phyloP scores from a whole-genome alignment of 1,139 yeast genomes.

The Candida sanyaensis region DNA sequence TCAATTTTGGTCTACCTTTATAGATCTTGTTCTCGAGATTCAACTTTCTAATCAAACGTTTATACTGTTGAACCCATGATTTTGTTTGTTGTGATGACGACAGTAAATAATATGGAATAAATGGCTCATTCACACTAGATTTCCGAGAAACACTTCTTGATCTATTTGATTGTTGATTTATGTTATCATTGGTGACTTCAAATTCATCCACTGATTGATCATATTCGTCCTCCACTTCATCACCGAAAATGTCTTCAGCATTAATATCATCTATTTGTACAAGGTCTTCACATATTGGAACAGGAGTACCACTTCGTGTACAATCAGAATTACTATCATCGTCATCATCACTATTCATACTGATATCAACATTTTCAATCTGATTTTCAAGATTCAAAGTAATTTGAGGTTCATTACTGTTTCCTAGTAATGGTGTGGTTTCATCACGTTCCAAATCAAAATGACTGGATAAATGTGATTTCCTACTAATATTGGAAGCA shows the following conservation, averaged over 20 bases:
- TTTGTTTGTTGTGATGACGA: slow-evolving; percentile 17
- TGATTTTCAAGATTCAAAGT: slow-evolving; percentile 21
- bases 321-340: slow-evolving; percentile 22
- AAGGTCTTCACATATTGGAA: slow-evolving; percentile 4
- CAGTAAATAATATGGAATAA: slow-evolving; percentile 24
- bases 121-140: slow-evolving; percentile 37
- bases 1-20: slow-evolving; percentile 45
- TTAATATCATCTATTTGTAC: slow-evolving; percentile 6
- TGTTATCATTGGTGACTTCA: slow-evolving; percentile 9
- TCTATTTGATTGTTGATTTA: neutral
- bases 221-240: neutral
- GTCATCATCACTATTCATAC: slow-evolving; percentile 22
- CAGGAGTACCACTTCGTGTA: slow-evolving; percentile 10
- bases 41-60: slow-evolving; percentile 28
- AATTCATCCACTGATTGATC: slow-evolving; percentile 6
- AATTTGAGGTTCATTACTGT: slow-evolving; percentile 6
- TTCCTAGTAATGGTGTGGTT: slow-evolving; percentile 11
- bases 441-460: slow-evolving; percentile 15
- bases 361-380: slow-evolving; percentile 30
- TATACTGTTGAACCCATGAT: slow-evolving; percentile 23
- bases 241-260: slow-evolving; percentile 4
- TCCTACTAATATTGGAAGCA: slow-evolving; percentile 8
- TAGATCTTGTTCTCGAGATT: slow-evolving; percentile 39
- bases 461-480: slow-evolving; percentile 8
- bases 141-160: slow-evolving; percentile 8